These are phyloP conservation scores for Hypoxylon sp. DNA, from an alignment of 2,329 filamentous ascomycete genomes.

Conservation along the genomic window DNA sequence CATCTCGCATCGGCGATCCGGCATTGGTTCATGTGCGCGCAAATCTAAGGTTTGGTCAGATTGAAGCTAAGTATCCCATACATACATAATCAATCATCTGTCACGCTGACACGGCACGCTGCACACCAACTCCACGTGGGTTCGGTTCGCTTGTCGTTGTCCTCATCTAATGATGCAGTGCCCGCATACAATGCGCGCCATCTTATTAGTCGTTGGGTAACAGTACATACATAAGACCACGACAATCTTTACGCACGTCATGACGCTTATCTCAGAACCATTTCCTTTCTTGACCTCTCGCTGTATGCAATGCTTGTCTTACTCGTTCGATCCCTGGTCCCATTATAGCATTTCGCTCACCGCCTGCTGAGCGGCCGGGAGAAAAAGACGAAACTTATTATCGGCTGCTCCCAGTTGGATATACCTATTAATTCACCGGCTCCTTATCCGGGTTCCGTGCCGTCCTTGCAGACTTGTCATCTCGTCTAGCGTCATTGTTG, in stretches of 20 bases:
- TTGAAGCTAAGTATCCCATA: conserved; percentile 30
- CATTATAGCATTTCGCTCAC: conserved; percentile 36
- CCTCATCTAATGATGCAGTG: conserved; percentile 22
- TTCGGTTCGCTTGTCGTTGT: conserved; percentile 29
- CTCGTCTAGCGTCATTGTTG: conserved; percentile 40
- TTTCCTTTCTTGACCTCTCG: conserved; percentile 42
- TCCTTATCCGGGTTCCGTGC: conserved; percentile 45
- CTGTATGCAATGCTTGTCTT: conserved; percentile 43
- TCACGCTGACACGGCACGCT: conserved; percentile 26
- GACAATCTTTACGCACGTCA: conserved; percentile 37
- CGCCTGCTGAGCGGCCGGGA: conserved; percentile 40
- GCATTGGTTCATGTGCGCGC: conserved; percentile 31
- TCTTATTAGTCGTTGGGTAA: conserved; percentile 28
- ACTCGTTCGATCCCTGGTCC: conserved; percentile 41
- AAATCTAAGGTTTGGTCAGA: conserved; percentile 43
- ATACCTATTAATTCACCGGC: conserved; percentile 43
- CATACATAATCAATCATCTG: conserved; percentile 31
- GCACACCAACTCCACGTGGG: conserved; percentile 40
- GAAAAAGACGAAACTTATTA: conserved; percentile 34
- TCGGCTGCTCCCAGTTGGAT: conserved; percentile 20
- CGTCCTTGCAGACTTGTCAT: conserved; percentile 42
- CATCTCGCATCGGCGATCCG: conserved; percentile 45
- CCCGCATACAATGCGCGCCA: conserved; percentile 18
- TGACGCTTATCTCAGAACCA: conserved; percentile 44
- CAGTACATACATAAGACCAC: conserved; percentile 30